Evolutionary conservation across 345 rosid genomes (phyloP), one percentile per base, ranked within the genome.

Genomic region (Linum tenue): DNA sequence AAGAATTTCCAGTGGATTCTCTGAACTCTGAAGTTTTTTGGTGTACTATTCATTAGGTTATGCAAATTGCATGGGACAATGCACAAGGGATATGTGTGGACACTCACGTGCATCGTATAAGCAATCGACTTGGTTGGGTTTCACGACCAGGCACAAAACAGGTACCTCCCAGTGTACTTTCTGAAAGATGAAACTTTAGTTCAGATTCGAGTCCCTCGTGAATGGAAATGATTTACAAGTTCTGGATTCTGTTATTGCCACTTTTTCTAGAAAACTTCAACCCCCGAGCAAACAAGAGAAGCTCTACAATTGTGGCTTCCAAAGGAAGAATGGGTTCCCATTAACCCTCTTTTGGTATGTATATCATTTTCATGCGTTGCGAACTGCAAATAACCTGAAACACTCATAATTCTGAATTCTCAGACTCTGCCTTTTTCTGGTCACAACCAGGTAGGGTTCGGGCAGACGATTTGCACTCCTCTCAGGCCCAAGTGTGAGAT

Each of bases 91-190:
- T 92, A 71, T 92, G 96, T 39, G 97, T 92, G 48, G 98, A 92
- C 73, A 90, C 98, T 39, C 98, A 88, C 68, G 96, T 90, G 67
- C 98, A 90, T 72, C 91, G 97, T 65, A 92, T 90, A 65, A 78
- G 94, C 76, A 92, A 90, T 72, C 80, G 98, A 64, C 97, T 92
- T 64, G 97, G 96, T 56, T 92, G 98, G 98, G 98, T 92, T 61
- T 77, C 84, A 65, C 78, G 76, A 70, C 77, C 71, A 56, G 87
- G 88, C 78, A 80, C 85, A 48, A 85, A 81, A 66, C 85, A 79
- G 88, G 94, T 86, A 73, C 3, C 0, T 59, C 58, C 58, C 58
- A 2, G 16, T 65, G 67, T 38, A 16, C 59, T 41, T 38, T 48
- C 39, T 48, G 57, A 16, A 15, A 51, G 11, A 16, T 35, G 56